Conservation (phyloP, 2,329 filamentous ascomycete species). For the Xylariomycetidae sp. region DNA sequence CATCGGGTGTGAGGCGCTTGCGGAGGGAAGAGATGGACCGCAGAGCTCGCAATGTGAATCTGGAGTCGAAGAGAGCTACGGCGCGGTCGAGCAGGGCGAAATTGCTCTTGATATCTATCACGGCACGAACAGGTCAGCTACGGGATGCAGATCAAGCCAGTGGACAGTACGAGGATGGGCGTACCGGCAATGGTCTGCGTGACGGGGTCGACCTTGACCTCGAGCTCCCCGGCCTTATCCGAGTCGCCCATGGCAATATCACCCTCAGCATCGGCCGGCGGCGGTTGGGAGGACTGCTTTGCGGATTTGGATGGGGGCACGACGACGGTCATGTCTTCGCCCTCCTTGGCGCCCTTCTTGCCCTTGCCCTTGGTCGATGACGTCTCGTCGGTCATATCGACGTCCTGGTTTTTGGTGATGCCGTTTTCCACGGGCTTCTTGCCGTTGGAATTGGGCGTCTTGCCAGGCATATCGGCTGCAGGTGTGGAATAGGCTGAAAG, state of each 20-base stretch:
- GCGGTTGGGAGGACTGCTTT: conserved; percentile 50
- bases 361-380: conserved; percentile 55
- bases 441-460: conserved; percentile 67
- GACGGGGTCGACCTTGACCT: conserved; percentile 54
- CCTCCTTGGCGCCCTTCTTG: conserved; percentile 59
- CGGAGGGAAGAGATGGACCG: conserved; percentile 93
- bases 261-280: conserved; percentile 56
- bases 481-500: conserved; percentile 1
- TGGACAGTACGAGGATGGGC: too few species aligned
- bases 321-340: conserved; percentile 75
- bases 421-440: conserved; percentile 65
- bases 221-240: conserved; percentile 42
- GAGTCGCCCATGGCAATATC: conserved; percentile 66
- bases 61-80: conserved; percentile 85
- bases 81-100: conserved; percentile 88
- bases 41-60: conserved; percentile 89
- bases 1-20: conserved; percentile 78
- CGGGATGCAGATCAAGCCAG: too few species aligned
- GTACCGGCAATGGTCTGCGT: conserved; percentile 55
- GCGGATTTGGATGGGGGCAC: conserved; percentile 65
- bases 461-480: conserved; percentile 56
- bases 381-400: conserved; percentile 65
- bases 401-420: conserved; percentile 59
- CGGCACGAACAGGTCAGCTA: too few species aligned
- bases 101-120: conserved; percentile 86